phyloP scores from a whole-genome alignment of 495 filamentous ascomycete genomes.

The Neurospora pannonica region DNA sequence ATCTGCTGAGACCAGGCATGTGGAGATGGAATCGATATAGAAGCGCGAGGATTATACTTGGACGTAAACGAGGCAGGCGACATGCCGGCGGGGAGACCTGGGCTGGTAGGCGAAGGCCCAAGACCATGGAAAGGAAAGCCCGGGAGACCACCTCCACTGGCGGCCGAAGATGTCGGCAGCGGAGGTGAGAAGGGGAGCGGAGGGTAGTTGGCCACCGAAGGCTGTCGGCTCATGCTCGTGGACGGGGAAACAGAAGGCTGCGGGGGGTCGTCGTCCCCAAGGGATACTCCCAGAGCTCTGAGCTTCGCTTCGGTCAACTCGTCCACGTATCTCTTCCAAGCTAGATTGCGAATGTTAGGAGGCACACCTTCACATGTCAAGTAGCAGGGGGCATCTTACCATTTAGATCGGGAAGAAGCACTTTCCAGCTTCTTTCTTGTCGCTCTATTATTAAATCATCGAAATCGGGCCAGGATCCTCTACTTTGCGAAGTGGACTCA shows the following conservation, averaged over 20 bases:
- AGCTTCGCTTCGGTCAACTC: conserved; percentile 81
- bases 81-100: conserved; percentile 38
- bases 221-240: conserved; percentile 45
- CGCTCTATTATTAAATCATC: conserved; percentile 48
- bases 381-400: conserved; percentile 19
- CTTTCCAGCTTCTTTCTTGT: conserved; percentile 40
- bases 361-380: not conserved
- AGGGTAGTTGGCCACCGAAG: conserved; percentile 52
- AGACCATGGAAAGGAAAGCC: conserved; percentile 48
- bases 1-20: conserved; percentile 47
- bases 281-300: conserved; percentile 74
- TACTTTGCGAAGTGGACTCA: conserved; percentile 44
- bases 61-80: conserved; percentile 50
- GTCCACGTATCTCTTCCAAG: conserved; percentile 78
- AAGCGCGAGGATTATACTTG: conserved; percentile 46
- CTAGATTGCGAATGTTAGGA: conserved; percentile 30
- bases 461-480: conserved; percentile 61
- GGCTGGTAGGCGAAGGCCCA: conserved; percentile 35
- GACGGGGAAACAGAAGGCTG: conserved; percentile 43
- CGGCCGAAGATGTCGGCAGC: conserved; percentile 53
- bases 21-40: conserved; percentile 41
- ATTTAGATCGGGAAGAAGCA: conserved; percentile 67
- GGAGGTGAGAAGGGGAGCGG: conserved; percentile 65
- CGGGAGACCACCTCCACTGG: conserved; percentile 49
- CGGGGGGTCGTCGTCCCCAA: conserved; percentile 60